These are phyloP conservation scores for Lactarius hatsudake DNA, from an alignment of 768 basidiomycete species.

Conservation along the genomic window DNA sequence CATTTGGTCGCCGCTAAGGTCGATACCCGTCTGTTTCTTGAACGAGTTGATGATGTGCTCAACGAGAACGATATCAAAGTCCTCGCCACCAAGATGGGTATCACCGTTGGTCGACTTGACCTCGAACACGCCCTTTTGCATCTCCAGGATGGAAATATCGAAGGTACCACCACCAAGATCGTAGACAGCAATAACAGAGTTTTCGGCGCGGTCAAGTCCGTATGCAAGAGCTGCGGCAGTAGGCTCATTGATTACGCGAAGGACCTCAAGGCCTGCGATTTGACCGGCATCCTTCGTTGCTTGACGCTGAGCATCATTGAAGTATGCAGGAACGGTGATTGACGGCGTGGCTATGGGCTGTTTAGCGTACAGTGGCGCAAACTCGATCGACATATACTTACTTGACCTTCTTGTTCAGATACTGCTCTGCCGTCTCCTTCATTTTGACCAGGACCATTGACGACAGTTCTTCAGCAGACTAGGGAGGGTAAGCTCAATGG, in stretches of 20 bases:
- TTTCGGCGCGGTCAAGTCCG: constrained; percentile 80
- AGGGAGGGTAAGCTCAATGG: constrained; percentile 26
- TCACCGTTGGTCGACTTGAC: constrained; percentile 99
- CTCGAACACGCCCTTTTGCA: constrained; percentile 99
- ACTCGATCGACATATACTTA: constrained; percentile 45
- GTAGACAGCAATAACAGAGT: constrained; percentile 91
- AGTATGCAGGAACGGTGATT: constrained; percentile 97
- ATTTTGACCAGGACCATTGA: constrained; percentile 90
- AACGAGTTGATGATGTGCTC: constrained; percentile 85
- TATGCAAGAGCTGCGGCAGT: constrained; percentile 98
- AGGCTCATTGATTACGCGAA: constrained; percentile 98
- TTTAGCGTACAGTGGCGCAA: neutral
- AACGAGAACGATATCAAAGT: constrained; percentile 91
- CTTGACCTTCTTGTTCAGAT: constrained; percentile 90
- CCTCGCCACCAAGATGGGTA: constrained; percentile 94
- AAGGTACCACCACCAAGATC: constrained; percentile 98
- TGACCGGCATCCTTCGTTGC: constrained; percentile 98
- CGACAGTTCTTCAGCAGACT: constrained; percentile 85
- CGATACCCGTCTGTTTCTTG: constrained; percentile 87
- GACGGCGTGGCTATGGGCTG: constrained; percentile 65
- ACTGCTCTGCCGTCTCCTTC: constrained; percentile 94
- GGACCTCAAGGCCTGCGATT: constrained; percentile 95
- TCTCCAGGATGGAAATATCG: constrained; percentile 99
- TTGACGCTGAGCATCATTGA: constrained; percentile 99
- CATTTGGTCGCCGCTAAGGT: constrained; percentile 85